Evolutionary conservation across 306 rosid species (phyloP).

Genomic region (Dryas octopetala): DNA sequence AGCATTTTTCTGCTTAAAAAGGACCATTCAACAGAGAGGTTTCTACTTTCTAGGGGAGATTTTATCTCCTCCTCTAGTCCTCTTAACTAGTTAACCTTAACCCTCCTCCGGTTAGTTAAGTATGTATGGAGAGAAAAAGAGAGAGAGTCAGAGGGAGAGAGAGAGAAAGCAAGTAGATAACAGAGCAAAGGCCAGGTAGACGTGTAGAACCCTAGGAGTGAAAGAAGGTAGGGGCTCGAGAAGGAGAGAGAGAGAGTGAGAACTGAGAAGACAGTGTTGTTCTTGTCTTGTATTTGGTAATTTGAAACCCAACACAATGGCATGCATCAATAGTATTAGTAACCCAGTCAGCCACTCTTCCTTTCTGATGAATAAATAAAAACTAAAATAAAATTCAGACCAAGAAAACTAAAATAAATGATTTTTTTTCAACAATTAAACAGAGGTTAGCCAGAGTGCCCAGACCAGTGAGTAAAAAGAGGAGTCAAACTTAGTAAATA

Average conservation of each 20-base stretch:
- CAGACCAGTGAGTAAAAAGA: conserved; percentile 52
- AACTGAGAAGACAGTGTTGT: neutral
- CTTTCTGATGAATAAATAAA: too few relatives aligned
- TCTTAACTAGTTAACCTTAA: conserved; percentile 8
- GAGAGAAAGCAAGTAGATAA: conserved; percentile 12
- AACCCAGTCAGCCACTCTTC: neutral
- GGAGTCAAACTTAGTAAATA: conserved; percentile 53
- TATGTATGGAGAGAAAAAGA: conserved; percentile 31
- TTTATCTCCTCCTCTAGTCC: neutral
- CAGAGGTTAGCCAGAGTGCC: conserved; percentile 3
- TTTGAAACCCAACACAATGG: conserved; percentile 28
- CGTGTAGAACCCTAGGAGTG: conserved; percentile 24
- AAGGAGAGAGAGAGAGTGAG: conserved; percentile 51
- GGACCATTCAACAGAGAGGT: conserved; percentile 13
- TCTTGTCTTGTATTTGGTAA: conserved; percentile 43
- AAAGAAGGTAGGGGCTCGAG: conserved; percentile 96
- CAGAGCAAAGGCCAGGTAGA: conserved; percentile 23
- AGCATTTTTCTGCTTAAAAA: conserved; percentile 11
- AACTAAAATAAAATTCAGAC: neutral
- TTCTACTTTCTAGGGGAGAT: conserved; percentile 6
- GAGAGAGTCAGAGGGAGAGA: conserved; percentile 24
- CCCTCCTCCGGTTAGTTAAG: conserved; percentile 23
- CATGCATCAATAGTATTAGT: conserved; percentile 26
- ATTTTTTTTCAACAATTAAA: neutral
- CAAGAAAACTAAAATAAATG: neutral